phyloP scores from a whole-genome alignment of 2,329 filamentous ascomycete species.

The Camptophora hylomeconis region DNA sequence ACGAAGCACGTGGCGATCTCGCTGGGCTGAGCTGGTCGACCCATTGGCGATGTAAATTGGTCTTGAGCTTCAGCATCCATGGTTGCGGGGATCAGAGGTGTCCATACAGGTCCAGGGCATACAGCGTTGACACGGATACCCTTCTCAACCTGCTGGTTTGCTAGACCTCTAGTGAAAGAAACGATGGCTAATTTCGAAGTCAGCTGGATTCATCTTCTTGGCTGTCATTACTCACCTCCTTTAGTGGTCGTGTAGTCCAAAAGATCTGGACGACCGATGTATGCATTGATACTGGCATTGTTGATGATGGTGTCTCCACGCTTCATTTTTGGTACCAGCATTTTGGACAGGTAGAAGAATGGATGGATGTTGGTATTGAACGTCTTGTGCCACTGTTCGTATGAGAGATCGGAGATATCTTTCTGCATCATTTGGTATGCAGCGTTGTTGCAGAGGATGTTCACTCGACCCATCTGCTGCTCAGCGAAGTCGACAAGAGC shows the following conservation, averaged over 20 bases:
- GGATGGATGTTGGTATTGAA: slow-evolving; percentile 77
- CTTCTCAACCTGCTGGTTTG: slow-evolving; percentile 58
- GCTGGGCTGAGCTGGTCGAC: slow-evolving; percentile 63
- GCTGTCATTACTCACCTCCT: slow-evolving; percentile 10
- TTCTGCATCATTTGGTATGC: slow-evolving; percentile 62
- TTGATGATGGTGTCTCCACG: slow-evolving; percentile 70
- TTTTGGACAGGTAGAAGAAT: slow-evolving; percentile 70
- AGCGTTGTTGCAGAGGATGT: slow-evolving; percentile 57
- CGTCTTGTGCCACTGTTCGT: slow-evolving; percentile 67
- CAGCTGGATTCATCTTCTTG: no score
- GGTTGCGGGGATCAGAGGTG: slow-evolving; percentile 58
- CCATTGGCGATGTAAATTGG: slow-evolving; percentile 61
- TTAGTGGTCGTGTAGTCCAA: slow-evolving; percentile 67
- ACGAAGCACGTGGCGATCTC: slow-evolving; percentile 75
- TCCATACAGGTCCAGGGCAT: slow-evolving; percentile 69
- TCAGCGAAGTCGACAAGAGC: slow-evolving; percentile 55
- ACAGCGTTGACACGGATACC: slow-evolving; percentile 68
- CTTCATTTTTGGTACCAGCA: slow-evolving; percentile 61
- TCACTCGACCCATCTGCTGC: slow-evolving; percentile 52
- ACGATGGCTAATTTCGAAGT: slow-evolving; percentile 71
- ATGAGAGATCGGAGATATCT: slow-evolving; percentile 56
- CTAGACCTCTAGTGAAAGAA: slow-evolving; percentile 63
- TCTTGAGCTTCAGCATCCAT: slow-evolving; percentile 60
- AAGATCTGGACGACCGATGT: slow-evolving; percentile 65
- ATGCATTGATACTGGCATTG: slow-evolving; percentile 72